Evolutionary conservation across 768 basidiomycete genomes (phyloP), one percentile per base, ranked within the genome.

Genomic region (Auriscalpium microsporum): DNA sequence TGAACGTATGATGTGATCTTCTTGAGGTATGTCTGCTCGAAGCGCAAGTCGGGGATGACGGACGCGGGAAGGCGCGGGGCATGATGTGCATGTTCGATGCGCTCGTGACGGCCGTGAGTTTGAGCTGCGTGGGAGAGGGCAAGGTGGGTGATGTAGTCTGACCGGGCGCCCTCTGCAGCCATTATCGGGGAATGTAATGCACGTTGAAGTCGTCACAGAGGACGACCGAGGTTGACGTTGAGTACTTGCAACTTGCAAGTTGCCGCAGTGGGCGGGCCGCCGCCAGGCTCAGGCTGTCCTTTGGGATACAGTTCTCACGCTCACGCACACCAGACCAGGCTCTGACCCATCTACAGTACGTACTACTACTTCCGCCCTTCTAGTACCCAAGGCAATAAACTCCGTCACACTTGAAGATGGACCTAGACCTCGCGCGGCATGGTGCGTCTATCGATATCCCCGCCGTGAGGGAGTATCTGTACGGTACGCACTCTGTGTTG

Each of bases 31-130:
- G 79, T 82, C 55, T 80, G 77, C 64, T 90, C 87, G 71, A 87
- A 88, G 28, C 87, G 85, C 38, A 89, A 71, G 65, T 90, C 87
- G 28, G 87, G 86, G 52, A 89, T 82, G 45, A 70, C 64, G 23
- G 81, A 48, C 16, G 57, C 48, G 48, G 52, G 21, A 13, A 36
- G 13, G 50, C 50, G 47, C 33, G 44, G 2, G 21, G 45, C 45
- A 42, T 46, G 38, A 36, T 28, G 34, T 13, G 17, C 3, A 35
- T 4, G 37, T 28, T 28, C 28, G 28, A 4, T 28, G 16, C 50
- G 9, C 17, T 54, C 10, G 34, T 48, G 19, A 19, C 16, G 35
- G 52, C 49, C 36, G 10, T 23, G 40, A 16, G 42, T 9, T 19
- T 8, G 21, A 16, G 28, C 19, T 10, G 52, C 16, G 35, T 52